Evolutionary conservation across 768 basidiomycete species (phyloP), one percentile per base, ranked within the genome.

Genomic region (Phylloporus arenicola): DNA sequence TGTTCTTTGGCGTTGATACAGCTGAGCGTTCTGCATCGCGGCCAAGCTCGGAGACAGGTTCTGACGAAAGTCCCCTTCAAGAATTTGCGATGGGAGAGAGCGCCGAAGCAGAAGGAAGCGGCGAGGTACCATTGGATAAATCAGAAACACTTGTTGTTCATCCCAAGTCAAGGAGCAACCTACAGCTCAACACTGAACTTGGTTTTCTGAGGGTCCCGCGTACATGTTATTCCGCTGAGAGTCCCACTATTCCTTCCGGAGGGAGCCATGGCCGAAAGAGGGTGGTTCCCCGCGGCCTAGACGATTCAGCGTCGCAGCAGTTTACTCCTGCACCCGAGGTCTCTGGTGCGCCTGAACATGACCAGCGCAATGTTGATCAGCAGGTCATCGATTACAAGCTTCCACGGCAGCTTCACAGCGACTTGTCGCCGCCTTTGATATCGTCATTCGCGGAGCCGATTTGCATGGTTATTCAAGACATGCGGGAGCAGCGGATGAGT

Each of bases 401-500:
- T 45, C 88, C 88, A 16, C 73, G 88, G 31, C 68, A 70, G 50
- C 68, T 88, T 48, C 82, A 87, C 59, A 66, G 61, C 37, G 68
- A 70, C 24, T 58, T 64, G 37, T 79, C 79, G 12, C 88, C 91
- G 4, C 75, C 76, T 16, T 70, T 74, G 40, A 68, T 90, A 52
- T 82, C 81, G 39, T 72, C 75, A 31, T 82, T 85, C 54, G 75
- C 78, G 29, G 86, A 91, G 42, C 95, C 95, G 3, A 79, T 96
- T 35, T 82, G 78, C 64, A 78, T 82, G 48, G 79, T 96, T 1
- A 75, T 97, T 45, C 91, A 94, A 68, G 90, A 93, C 63, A 92
- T 98, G 85, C 79, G 95, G 40, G 85, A 94, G 67, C 94, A 97
- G 70, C 76, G 95, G 47, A 98, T 98, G 95, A 92, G 90, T 61